Evolutionary conservation across 495 filamentous ascomycete species (phyloP), one percentile per base, ranked within the genome.

Genomic region (Penicillium samsonianum): DNA sequence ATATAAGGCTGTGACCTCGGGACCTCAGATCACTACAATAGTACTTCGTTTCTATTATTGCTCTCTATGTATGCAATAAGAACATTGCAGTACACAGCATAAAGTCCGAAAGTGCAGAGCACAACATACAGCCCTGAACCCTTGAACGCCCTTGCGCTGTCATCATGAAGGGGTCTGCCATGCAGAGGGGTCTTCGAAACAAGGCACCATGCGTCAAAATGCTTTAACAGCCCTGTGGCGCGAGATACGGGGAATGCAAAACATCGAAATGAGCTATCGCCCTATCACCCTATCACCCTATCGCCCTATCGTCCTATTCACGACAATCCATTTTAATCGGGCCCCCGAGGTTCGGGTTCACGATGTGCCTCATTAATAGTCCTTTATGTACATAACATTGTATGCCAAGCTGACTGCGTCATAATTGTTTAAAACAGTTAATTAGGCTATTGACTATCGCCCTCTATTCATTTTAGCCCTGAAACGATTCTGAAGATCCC

Each of bases 141-240:
- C 31, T 19, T 33, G 17, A 6, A 54, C 31, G 5, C 48, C 47
- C 23, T 52, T 17, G 45, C 25, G 17, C 26, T 41, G 55, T 42
- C 51, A 10, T 25, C 22, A 50, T 50, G 42, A 66, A 64, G 61
- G 64, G 58, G 61, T 64, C 49, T 50, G 17, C 26, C 61, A 61
- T 59, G 48, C 30, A 50, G 35, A 16, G 9, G 31, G 31, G 28
- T 12, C 23, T 10, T 53, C 16, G 38, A 43, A 53, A 53, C 50
- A 44, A 33, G 50, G 50, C 38, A 50, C 4, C 5, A 49, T 49
- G 28, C 28, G 28, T 33, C 50, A 28, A 14, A 52, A 30, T 30
- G 23, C 38, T 31, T 31, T 23, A 38, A 53, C 50, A 53, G 50
- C 38, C 50, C 50, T 53, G 37, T 43, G 38, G 44, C 50, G 50